phyloP scores from a whole-genome alignment of 2,329 filamentous ascomycete genomes.

The Sclerotiophoma versabilis region DNA sequence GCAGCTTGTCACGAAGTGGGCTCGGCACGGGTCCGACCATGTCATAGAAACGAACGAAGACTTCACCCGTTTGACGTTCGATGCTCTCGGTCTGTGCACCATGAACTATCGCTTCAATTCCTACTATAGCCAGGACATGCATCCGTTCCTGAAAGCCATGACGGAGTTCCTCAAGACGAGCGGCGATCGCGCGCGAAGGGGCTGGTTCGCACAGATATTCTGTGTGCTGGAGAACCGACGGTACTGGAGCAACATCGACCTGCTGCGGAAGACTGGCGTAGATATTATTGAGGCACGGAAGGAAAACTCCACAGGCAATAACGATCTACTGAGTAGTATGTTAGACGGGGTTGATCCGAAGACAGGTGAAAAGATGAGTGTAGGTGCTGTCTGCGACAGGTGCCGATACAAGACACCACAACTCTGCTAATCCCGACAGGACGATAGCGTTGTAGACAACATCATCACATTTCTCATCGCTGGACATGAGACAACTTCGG shows the following conservation, averaged over 20 bases:
- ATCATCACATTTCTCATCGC: conserved; percentile 70
- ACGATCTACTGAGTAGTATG: conserved; percentile 66
- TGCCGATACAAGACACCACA: background rate
- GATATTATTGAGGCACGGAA: conserved; percentile 62
- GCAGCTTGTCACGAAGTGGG: conserved; percentile 71
- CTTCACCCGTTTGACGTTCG: conserved; percentile 38
- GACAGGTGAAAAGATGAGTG: conserved; percentile 61
- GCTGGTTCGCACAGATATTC: background rate
- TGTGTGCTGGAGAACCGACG: conserved; percentile 41
- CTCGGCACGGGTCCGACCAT: conserved; percentile 53
- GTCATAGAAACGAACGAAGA: conserved; percentile 37
- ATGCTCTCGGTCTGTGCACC: conserved; percentile 39
- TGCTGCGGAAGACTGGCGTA: conserved; percentile 60
- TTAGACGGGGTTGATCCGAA: conserved; percentile 64
- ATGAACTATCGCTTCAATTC: conserved; percentile 43
- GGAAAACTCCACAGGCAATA: conserved; percentile 57
- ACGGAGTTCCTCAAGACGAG: conserved; percentile 23
- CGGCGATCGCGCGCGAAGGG: conserved; percentile 14
- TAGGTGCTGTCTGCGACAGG: background rate
- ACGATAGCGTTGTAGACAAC: conserved; percentile 68
- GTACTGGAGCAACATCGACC: conserved; percentile 58
- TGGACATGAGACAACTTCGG: conserved; percentile 38
- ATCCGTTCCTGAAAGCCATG: conserved; percentile 40
- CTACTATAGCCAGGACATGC: conserved; percentile 34
- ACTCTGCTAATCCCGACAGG: conserved; percentile 22